Percentiles rank a stretch among this genome's conserved stretches.
Evolutionary conservation across 495 filamentous ascomycete genomes (phyloP).

Genomic region (Tuber indicum): DNA sequence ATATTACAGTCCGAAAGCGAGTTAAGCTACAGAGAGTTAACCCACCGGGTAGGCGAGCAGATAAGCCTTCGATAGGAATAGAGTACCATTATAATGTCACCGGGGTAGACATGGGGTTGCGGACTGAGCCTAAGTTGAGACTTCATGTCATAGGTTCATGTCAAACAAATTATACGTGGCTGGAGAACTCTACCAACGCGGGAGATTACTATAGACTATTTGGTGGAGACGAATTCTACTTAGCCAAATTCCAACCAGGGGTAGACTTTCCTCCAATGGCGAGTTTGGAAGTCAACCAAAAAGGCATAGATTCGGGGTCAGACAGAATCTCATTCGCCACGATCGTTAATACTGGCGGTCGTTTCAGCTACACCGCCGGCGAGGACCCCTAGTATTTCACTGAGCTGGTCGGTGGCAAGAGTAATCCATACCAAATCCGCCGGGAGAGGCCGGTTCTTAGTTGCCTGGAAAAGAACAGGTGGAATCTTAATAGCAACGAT

Average conservation of each 20-base stretch:
- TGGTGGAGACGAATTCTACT: neutral
- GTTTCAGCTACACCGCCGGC: neutral
- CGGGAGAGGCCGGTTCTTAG: neutral
- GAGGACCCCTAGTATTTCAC: neutral
- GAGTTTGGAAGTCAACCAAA: neutral
- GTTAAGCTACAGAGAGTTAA: too few species aligned
- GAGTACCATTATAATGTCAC: neutral
- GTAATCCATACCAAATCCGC: neutral
- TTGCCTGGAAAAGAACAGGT: neutral
- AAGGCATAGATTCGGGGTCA: too few species aligned
- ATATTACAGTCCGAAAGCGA: neutral
- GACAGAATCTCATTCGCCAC: neutral
- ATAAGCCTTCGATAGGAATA: neutral
- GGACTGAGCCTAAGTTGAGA: neutral
- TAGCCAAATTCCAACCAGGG: neutral
- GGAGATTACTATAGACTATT: neutral
- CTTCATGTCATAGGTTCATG: neutral
- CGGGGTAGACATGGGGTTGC: neutral
- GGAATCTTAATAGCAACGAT: neutral
- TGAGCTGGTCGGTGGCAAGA: neutral
- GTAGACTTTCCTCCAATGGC: neutral
- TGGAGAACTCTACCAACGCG: neutral
- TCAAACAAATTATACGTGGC: neutral
- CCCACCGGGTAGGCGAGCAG: neutral
- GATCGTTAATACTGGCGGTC: neutral